These are phyloP conservation scores for Aureobasidium sp. DNA, from an alignment of 2,329 filamentous ascomycete genomes.

Conservation along the genomic window DNA sequence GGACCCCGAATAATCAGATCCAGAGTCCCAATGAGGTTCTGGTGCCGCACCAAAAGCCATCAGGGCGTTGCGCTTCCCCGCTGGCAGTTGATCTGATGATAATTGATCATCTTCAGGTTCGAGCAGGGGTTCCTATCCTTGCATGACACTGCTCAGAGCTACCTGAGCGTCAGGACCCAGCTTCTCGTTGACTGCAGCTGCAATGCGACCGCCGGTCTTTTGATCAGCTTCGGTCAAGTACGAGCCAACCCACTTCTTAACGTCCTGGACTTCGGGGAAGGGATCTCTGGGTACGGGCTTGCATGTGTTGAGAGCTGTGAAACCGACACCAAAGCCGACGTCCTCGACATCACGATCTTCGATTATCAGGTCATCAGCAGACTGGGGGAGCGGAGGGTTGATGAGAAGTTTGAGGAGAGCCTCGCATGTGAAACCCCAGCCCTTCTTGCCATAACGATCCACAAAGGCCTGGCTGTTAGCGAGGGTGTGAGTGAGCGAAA, in stretches of 20 bases:
- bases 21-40: not conserved
- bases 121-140: conserved; percentile 18
- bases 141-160: conserved; percentile 34
- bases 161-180: conserved; percentile 42
- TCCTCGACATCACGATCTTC: conserved; percentile 90
- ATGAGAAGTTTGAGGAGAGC: conserved; percentile 82
- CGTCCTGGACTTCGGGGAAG: conserved; percentile 76
- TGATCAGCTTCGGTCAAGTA: conserved; percentile 73
- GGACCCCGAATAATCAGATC: not conserved
- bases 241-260: conserved; percentile 73
- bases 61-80: not conserved
- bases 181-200: conserved; percentile 63
- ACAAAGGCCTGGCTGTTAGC: conserved; percentile 81
- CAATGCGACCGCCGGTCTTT: conserved; percentile 64
- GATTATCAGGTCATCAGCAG: conserved; percentile 61
- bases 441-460: conserved; percentile 62
- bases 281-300: conserved; percentile 67
- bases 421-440: conserved; percentile 86
- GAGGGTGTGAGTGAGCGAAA: conserved; percentile 88
- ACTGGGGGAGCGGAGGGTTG: conserved; percentile 68
- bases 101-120: not conserved
- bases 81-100: too few species aligned
- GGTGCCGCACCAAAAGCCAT: not conserved
- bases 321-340: conserved; percentile 88
- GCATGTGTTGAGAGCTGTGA: conserved; percentile 88